Conservation (phyloP, 2,329 filamentous ascomycete genomes). For the Arthrobotrys sphaeroides region DNA sequence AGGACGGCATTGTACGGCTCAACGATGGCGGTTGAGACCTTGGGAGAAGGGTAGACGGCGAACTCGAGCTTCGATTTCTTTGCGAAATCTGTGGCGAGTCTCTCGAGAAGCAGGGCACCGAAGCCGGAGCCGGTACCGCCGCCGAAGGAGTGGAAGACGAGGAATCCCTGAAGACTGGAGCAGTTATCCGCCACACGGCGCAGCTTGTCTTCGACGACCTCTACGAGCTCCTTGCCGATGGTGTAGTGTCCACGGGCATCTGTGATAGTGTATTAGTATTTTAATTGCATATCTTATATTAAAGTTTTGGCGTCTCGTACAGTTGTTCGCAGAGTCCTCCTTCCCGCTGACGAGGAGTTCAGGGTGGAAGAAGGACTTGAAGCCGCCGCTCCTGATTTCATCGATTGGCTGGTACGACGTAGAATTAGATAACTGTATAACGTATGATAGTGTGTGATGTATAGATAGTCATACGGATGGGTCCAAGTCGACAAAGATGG, state of each 20-base stretch:
- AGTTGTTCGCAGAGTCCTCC: constrained; percentile 76
- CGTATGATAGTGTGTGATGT: neutral
- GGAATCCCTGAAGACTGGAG: constrained; percentile 72
- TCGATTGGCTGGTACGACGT: constrained; percentile 67
- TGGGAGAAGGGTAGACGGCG: constrained; percentile 72
- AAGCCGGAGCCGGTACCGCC: constrained; percentile 75
- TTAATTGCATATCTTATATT: neutral
- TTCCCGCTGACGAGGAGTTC: constrained; percentile 74
- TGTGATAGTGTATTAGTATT: constrained; percentile 56
- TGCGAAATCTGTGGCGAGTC: constrained; percentile 72
- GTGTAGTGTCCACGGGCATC: constrained; percentile 76
- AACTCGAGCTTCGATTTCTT: constrained; percentile 77
- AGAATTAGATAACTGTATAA: neutral
- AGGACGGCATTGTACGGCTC: constrained; percentile 74
- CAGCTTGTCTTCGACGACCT: constrained; percentile 72
- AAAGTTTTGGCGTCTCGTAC: constrained; percentile 60
- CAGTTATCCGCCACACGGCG: constrained; percentile 75
- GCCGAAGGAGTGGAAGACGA: constrained; percentile 75
- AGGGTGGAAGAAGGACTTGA: constrained; percentile 73
- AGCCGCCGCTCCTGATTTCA: constrained; percentile 72
- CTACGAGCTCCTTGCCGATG: constrained; percentile 73
- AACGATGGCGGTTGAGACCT: constrained; percentile 73
- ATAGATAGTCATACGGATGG: constrained; percentile 66
- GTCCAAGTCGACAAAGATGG: constrained; percentile 74
- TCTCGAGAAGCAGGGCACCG: constrained; percentile 72